These are phyloP conservation scores for Pseudocercospora eumusae DNA, from an alignment of 2,329 filamentous ascomycete genomes.

Conservation along the genomic window DNA sequence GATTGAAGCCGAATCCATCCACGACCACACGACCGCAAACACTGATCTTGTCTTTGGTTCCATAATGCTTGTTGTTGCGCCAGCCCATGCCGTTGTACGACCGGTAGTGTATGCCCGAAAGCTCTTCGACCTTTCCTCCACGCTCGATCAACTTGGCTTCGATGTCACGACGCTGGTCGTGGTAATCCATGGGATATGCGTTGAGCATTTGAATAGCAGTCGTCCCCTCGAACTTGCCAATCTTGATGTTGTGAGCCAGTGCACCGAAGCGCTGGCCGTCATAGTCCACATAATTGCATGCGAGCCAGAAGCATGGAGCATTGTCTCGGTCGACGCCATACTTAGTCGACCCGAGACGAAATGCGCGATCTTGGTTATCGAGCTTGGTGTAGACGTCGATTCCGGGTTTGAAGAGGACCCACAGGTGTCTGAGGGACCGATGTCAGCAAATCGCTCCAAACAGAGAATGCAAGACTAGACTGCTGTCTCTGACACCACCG, in stretches of 20 bases:
- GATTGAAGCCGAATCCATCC: slow-evolving; percentile 49
- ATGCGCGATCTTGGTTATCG: slow-evolving; percentile 44
- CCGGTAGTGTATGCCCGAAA: slow-evolving; percentile 54
- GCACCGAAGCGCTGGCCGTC: slow-evolving; percentile 45
- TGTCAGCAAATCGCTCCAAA: background rate
- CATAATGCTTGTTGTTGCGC: slow-evolving; percentile 38
- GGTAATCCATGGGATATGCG: slow-evolving; percentile 50
- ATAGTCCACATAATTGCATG: slow-evolving; percentile 40
- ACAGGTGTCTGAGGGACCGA: slow-evolving; percentile 27
- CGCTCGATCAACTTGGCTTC: slow-evolving; percentile 47
- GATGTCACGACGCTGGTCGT: slow-evolving; percentile 45
- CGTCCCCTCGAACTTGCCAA: slow-evolving; percentile 46
- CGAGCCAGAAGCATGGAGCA: slow-evolving; percentile 43
- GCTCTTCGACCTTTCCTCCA: slow-evolving; percentile 50
- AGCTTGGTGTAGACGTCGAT: slow-evolving; percentile 40
- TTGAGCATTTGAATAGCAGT: slow-evolving; percentile 45
- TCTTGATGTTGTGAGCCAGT: slow-evolving; percentile 35
- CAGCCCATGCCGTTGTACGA: slow-evolving; percentile 52
- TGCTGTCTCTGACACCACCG: too few species aligned
- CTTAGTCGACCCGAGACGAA: slow-evolving; percentile 36
- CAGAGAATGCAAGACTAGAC: too few species aligned
- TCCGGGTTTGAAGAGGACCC: slow-evolving; percentile 41
- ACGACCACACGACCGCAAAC: slow-evolving; percentile 56
- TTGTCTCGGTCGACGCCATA: slow-evolving; percentile 41
- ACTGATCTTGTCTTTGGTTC: slow-evolving; percentile 44